A percentile compares a stretch with the other conserved stretches of the same genome.
Evolutionary conservation across 352 stramenopile species (phyloP).

Genomic region (Hyaloperonospora arabidopsidis): DNA sequence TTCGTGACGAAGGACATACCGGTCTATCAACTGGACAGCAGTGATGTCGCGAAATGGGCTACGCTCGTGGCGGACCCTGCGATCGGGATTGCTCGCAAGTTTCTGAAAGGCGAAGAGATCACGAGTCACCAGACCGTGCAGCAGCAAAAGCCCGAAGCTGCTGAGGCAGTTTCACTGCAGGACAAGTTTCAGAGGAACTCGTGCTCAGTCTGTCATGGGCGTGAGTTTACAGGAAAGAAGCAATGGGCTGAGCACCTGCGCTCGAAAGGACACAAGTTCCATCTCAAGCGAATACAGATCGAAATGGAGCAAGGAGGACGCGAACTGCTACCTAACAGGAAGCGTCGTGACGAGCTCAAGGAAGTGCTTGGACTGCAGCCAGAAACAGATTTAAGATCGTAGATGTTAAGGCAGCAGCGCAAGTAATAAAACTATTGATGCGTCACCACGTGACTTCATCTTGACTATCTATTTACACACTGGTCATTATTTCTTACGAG

Average conservation of each 20-base stretch:
- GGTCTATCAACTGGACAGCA: conserved; percentile 81
- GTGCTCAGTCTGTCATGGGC: conserved; percentile 51
- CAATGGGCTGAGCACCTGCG: conserved; percentile 67
- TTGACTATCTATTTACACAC: conserved; percentile 28
- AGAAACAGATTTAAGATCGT: conserved; percentile 9
- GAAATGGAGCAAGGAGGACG: conserved; percentile 32
- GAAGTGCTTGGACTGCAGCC: neutral
- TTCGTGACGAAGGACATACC: conserved; percentile 81
- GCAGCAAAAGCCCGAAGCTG: conserved; percentile 37
- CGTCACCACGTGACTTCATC: conserved; percentile 2
- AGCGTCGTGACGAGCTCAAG: conserved; percentile 14
- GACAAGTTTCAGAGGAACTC: conserved; percentile 60
- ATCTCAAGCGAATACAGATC: conserved; percentile 65
- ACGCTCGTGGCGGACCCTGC: conserved; percentile 45
- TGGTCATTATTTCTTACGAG: conserved; percentile 37
- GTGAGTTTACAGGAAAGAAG: conserved; percentile 56
- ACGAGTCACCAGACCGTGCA: conserved; percentile 33
- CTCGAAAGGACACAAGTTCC: conserved; percentile 78
- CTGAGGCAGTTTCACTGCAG: conserved; percentile 29
- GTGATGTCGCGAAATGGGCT: conserved; percentile 55
- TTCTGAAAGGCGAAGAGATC: conserved; percentile 36
- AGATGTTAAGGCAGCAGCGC: neutral
- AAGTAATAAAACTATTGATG: too few species aligned
- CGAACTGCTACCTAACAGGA: conserved; percentile 11
- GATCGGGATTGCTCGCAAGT: conserved; percentile 52